These are phyloP conservation scores for Penicillium malachiteum DNA, from an alignment of 495 filamentous ascomycete genomes.

Conservation along the genomic window DNA sequence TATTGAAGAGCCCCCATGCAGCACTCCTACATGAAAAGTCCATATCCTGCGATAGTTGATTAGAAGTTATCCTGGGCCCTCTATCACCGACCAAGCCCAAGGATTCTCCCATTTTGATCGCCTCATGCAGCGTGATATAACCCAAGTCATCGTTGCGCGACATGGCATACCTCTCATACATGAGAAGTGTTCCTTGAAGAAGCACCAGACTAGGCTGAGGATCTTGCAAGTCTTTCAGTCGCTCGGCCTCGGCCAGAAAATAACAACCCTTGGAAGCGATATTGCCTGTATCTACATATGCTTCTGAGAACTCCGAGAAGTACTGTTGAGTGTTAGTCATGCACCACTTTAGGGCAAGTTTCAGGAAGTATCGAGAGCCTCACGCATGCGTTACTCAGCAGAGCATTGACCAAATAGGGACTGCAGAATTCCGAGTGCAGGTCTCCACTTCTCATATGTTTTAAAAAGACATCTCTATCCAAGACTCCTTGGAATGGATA, in stretches of 20 bases:
- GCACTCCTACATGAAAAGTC: conserved; percentile 34
- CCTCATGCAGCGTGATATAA: conserved; percentile 44
- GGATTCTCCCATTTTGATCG: conserved; percentile 38
- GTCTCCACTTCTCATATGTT: conserved; percentile 40
- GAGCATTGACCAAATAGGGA: conserved; percentile 53
- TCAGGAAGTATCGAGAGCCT: conserved; percentile 10
- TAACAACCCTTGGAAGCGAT: conserved; percentile 42
- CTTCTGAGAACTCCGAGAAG: conserved; percentile 47
- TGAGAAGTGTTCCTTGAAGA: conserved; percentile 42
- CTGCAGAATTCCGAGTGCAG: conserved; percentile 45
- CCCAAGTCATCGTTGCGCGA: conserved; percentile 42
- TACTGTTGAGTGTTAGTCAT: conserved; percentile 27
- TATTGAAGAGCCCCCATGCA: conserved; percentile 46
- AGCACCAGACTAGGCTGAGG: conserved; percentile 31
- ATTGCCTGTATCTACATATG: conserved; percentile 42
- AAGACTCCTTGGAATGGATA: conserved; percentile 51
- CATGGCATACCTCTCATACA: conserved; percentile 48
- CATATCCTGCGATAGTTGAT: conserved; percentile 34
- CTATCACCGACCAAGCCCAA: conserved; percentile 36
- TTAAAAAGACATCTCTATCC: conserved; percentile 48
- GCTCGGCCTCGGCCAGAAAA: conserved; percentile 46
- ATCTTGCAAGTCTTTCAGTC: conserved; percentile 25
- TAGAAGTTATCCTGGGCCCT: conserved; percentile 16
- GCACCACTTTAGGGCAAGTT: not conserved
- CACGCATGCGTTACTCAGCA: conserved; percentile 52